A percentile compares a stretch with the other conserved stretches of the same genome.
phyloP scores from a whole-genome alignment of 2,329 filamentous ascomycete species.

The Aspergillus piperis region DNA sequence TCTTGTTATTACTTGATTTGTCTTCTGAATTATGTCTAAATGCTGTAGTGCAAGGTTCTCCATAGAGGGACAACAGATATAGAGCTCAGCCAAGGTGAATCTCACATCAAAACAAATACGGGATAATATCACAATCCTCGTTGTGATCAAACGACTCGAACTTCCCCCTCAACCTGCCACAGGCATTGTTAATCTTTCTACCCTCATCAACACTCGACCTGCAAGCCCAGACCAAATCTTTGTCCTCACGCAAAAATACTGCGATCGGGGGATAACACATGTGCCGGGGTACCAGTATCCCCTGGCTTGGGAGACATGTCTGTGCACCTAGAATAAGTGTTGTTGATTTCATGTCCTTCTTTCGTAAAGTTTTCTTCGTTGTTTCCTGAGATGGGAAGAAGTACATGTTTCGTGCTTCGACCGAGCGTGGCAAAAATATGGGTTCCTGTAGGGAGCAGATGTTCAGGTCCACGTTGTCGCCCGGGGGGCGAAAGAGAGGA shows the following conservation, averaged over 20 bases:
- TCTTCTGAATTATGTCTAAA: too few relatives aligned
- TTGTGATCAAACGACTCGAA: slow-evolving; percentile 5
- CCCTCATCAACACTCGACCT: not conserved
- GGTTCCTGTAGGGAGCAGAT: not conserved
- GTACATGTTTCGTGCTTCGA: not conserved
- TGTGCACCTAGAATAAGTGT: not conserved
- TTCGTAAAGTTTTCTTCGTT: not conserved
- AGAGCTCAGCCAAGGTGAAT: too few relatives aligned
- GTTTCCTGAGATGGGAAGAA: slow-evolving; percentile 4
- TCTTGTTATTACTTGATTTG: too few relatives aligned
- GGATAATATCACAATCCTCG: slow-evolving; percentile 8
- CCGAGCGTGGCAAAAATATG: not conserved
- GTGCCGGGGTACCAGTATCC: not conserved
- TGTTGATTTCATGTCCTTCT: not conserved
- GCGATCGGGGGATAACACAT: slow-evolving; percentile 2
- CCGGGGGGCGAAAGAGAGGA: not conserved
- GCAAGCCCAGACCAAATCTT: slow-evolving; percentile 1
- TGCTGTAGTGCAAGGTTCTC: too few relatives aligned
- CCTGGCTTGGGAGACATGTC: not conserved
- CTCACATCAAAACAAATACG: slow-evolving; percentile 2
- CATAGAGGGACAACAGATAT: too few relatives aligned
- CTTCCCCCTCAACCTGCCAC: slow-evolving; percentile 2
- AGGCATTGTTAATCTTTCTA: not conserved
- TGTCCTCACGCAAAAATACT: not conserved
- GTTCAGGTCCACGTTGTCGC: not conserved